Evolutionary conservation across 2,329 filamentous ascomycete species (phyloP), one percentile per base, ranked within the genome.

Genomic region (Xylaria sp.): DNA sequence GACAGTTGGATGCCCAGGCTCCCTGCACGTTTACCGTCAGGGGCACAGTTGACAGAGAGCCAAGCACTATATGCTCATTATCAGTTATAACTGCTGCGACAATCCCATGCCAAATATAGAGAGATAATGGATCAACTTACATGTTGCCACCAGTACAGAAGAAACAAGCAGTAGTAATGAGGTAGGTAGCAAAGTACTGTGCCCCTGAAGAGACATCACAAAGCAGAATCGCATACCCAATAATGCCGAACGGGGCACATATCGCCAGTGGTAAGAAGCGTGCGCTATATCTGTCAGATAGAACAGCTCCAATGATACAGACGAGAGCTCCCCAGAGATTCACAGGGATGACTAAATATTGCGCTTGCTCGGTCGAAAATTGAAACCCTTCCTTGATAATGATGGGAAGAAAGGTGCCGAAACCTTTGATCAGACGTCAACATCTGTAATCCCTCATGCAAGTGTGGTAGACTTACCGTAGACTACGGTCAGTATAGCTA

Each of bases 401-500:
- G 57, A 82, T 81, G 0, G 81, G 81, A 1, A 83, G 71, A 58
- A 83, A 83, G 0, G 81, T 82, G 2, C 81, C 78, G 48, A 82
- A 82, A 7, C 80, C 75, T 76, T 55, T 7, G 1, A 23, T n/a
- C 0, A 25, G 28, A 15, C 41, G 50, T 66, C 48, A 66, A 10
- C 2, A 10, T 28, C 25, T 37, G 44, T 37, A 2, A n/a, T n/a
- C n/a, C n/a, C n/a, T n/a, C n/a, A n/a, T n/a, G n/a, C n/a, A n/a
- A n/a, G n/a, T n/a, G n/a, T n/a, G n/a, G n/a, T n/a, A 34, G 2
- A 37, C 63, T 60, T 51, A 72, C 73, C 80, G 54, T 82, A 82
- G 10, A 82, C 68, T 13, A 82, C 80, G 0, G 80, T 81, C 9
- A 82, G 79, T 3, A 80, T 78, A 9, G 75, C 76, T 66, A 84